Base-by-base conservation (phyloP, 1,284 basidiomycete genomes). In the Cystobasidium slooffiae region DNA sequence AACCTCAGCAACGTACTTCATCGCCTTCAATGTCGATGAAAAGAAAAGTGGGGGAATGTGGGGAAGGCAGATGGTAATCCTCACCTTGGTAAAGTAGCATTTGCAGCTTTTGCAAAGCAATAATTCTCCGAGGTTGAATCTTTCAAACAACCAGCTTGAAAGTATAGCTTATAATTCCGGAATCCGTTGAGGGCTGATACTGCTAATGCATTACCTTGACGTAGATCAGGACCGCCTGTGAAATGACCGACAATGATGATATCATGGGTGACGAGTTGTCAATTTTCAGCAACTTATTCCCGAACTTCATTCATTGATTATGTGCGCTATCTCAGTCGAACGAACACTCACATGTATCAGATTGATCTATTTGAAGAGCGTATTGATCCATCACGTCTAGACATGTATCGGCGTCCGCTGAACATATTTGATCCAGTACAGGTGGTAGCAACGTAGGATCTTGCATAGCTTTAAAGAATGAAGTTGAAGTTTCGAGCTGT, bases 31-130 rank as follows among this genome's bases (percentile, higher is more conserved):
- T 9, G 22, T 18, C 10, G 52, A 9, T 18, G 9, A 9, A 24
- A 20, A 20, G n/a, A n/a, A n/a, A n/a, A n/a, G n/a, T n/a, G n/a
- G 10, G 9, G 8, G 10, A n/a, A 20, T 20, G 39, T 31, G n/a
- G 6, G n/a, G 14, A 7, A 37, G 24, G 20, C 12, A 14, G 68
- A 18, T 16, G 37, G 9, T 44, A 9, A 7, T 1, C 39, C 69
- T 53, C 44, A 73, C 70, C 55, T 65, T 12, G 70, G 59, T 24
- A 39, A 31, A 9, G 70, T 66, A 16, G 70, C 49, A 12, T 76
- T 77, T 2, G 76, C 74, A 6, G 79, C 79, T 31, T 78, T 75
- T 7, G 76, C 78, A 53, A 80, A 77, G 74, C 79, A 80, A 62
- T 77, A 80, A 37, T 70, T 39, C 10, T 72, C 43, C 6, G 77